phyloP scores from a whole-genome alignment of 164 flowering plant genomes.

The Brasenia schreberi region DNA sequence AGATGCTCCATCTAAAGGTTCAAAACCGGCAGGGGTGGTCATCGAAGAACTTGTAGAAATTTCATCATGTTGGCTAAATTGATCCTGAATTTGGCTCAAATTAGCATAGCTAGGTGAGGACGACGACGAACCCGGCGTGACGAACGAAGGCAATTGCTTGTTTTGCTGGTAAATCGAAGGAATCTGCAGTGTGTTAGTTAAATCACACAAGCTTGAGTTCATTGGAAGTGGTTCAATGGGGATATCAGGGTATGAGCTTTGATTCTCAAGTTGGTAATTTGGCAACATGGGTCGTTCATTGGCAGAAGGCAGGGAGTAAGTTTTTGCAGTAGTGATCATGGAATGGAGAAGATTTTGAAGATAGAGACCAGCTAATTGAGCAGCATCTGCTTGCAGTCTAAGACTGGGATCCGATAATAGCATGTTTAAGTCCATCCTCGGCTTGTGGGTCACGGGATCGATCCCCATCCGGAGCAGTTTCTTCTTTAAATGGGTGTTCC shows the following conservation, averaged over 20 bases:
- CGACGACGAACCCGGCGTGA: neutral
- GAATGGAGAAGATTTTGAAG: neutral
- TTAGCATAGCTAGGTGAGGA: neutral
- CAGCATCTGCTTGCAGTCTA: slow-evolving; percentile 3
- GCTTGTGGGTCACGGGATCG: slow-evolving; percentile 6
- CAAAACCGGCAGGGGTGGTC: neutral
- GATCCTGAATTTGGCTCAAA: neutral
- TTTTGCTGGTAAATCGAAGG: neutral
- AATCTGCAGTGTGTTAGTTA: neutral
- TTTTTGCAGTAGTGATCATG: neutral
- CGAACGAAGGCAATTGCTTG: neutral
- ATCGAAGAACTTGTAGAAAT: neutral
- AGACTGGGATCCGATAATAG: neutral
- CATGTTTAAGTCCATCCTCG: slow-evolving; percentile 2
- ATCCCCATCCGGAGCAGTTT: slow-evolving; percentile 6
- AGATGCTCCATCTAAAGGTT: neutral
- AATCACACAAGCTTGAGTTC: neutral
- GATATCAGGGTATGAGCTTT: neutral
- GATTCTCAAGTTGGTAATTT: neutral
- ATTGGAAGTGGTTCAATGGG: neutral
- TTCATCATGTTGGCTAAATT: neutral
- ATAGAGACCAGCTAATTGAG: slow-evolving; percentile 1
- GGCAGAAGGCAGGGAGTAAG: neutral
- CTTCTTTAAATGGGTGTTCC: slow-evolving; percentile 10
- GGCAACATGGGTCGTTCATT: neutral